These are phyloP conservation scores for Dendrobium chrysotoxum DNA, from an alignment of 106 monocot species.

Conservation along the genomic window DNA sequence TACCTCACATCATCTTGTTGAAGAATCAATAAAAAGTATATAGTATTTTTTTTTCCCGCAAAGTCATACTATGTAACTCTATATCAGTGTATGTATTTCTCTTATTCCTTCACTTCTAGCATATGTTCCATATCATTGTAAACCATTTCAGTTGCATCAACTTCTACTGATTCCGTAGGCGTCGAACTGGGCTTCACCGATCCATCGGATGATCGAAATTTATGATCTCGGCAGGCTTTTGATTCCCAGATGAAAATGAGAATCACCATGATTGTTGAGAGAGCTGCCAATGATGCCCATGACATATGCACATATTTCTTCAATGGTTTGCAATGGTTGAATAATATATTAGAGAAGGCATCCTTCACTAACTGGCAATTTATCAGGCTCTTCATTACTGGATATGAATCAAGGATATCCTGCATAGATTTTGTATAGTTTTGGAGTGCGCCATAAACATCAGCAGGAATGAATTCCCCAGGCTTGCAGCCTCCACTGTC, in stretches of 20 bases:
- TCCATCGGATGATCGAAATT: not conserved
- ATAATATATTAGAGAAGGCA: constrained; percentile 71
- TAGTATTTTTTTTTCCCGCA: not conserved
- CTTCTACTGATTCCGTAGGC: not conserved
- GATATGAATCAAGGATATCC: constrained; percentile 56
- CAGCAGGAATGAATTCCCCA: constrained; percentile 46
- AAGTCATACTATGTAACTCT: not conserved
- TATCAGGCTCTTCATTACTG: constrained; percentile 52
- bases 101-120: not conserved
- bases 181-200: constrained; percentile 1
- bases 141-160: not conserved
- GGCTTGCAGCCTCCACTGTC: constrained; percentile 17
- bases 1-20: not conserved
- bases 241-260: constrained; percentile 26
- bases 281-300: constrained; percentile 51
- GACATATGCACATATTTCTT: constrained; percentile 44
- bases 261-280: constrained; percentile 33
- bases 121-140: no score
- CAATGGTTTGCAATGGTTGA: constrained; percentile 52
- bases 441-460: constrained; percentile 23
- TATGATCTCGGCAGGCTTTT: not conserved
- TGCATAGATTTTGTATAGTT: constrained; percentile 64
- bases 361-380: constrained; percentile 66
- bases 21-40: not conserved
- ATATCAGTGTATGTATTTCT: not conserved